Conservation (phyloP, 1,284 basidiomycete species). For the Ustilago xerochloae region DNA sequence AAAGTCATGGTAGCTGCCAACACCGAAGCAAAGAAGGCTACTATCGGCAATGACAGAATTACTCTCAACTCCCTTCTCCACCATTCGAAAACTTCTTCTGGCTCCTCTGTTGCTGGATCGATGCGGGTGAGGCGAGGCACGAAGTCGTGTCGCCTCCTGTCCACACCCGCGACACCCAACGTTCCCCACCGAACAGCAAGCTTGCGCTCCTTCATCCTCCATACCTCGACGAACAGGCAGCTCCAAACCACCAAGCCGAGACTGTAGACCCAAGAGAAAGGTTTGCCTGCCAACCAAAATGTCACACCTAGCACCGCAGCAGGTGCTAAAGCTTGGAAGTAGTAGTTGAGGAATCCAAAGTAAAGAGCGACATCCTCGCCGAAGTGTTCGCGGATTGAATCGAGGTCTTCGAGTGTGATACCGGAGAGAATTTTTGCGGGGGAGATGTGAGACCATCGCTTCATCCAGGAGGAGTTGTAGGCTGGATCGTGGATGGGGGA, state of each 20-base stretch:
- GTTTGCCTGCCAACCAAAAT: constrained; percentile 55
- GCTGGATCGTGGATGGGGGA: constrained; percentile 60
- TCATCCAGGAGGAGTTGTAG: constrained; percentile 63
- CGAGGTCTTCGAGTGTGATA: constrained; percentile 56
- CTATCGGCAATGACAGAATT: constrained; percentile 80
- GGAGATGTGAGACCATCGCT: constrained; percentile 53
- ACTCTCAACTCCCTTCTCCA: constrained; percentile 74
- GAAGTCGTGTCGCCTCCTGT: constrained; percentile 53
- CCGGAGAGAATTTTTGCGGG: constrained; percentile 44
- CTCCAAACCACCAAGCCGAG: constrained; percentile 60
- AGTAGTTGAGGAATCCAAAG: constrained; percentile 66
- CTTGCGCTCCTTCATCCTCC: constrained; percentile 64
- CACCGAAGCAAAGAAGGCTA: constrained; percentile 78
- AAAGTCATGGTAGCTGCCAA: constrained; percentile 72
- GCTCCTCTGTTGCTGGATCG: constrained; percentile 62
- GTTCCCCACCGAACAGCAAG: constrained; percentile 66
- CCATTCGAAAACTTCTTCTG: constrained; percentile 66
- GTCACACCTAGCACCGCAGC: constrained; percentile 50
- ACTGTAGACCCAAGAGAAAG: constrained; percentile 58
- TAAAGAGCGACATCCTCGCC: constrained; percentile 67
- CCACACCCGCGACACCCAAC: constrained; percentile 50
- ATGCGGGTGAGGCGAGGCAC: constrained; percentile 41
- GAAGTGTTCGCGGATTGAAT: constrained; percentile 62
- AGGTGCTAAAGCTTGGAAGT: constrained; percentile 60
- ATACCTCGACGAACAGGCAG: constrained; percentile 60